A percentile compares a stretch with the other conserved stretches of the same genome.
phyloP scores from a whole-genome alignment of 2,329 filamentous ascomycete genomes.

The Thyridium curvatum region DNA sequence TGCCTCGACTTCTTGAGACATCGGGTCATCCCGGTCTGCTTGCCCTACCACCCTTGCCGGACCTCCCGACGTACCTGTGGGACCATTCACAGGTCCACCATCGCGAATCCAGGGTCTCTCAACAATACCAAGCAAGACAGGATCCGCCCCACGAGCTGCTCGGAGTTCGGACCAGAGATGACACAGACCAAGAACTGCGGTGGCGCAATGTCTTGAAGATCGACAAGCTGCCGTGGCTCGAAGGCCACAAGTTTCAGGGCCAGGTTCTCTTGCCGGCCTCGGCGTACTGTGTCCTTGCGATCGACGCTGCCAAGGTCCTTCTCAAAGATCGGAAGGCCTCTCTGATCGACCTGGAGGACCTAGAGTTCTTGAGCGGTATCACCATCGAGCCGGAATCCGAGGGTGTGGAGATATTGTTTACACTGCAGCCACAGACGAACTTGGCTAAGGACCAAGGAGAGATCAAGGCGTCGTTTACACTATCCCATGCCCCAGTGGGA shows the following conservation, averaged over 20 bases:
- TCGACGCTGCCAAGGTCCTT: constrained; percentile 31
- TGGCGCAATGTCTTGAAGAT: constrained; percentile 11
- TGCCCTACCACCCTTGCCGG: constrained; percentile 6
- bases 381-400: constrained; percentile 21
- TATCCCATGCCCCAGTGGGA: constrained; percentile 26
- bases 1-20: constrained; percentile 4
- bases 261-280: constrained; percentile 39
- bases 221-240: constrained; percentile 24
- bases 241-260: constrained; percentile 34
- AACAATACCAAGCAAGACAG: constrained; percentile 27
- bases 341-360: constrained; percentile 21
- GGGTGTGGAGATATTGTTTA: constrained; percentile 30
- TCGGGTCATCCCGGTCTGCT: no score
- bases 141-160: constrained; percentile 10
- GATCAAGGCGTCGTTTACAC: constrained; percentile 23
- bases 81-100: constrained; percentile 36
- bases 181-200: constrained; percentile 2
- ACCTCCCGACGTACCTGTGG: constrained; percentile 40
- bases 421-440: constrained; percentile 13
- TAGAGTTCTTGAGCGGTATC: constrained; percentile 24
- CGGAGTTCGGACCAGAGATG: constrained; percentile 7
- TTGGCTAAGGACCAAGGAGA: neutral
- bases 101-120: constrained; percentile 32
- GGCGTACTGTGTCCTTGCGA: constrained; percentile 38
- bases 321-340: constrained; percentile 15